phyloP scores from a whole-genome alignment of 495 filamentous ascomycete species.

The Melanomma pulvis-pyrius region DNA sequence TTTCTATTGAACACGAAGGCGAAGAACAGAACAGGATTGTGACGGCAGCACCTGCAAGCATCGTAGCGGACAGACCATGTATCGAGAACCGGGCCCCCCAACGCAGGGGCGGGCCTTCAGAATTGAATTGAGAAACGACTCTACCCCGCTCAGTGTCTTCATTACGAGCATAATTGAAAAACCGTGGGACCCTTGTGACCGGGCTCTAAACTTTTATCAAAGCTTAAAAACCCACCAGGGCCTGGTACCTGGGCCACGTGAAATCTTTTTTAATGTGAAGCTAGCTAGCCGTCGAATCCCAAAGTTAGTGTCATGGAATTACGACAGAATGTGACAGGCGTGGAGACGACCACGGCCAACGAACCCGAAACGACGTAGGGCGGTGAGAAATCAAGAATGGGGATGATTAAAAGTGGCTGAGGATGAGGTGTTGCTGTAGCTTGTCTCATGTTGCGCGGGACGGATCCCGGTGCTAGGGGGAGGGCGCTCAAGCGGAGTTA shows the following conservation, averaged over 20 bases:
- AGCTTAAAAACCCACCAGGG: not conserved
- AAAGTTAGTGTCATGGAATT: not conserved
- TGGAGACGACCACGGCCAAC: not conserved
- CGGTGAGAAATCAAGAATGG: not conserved
- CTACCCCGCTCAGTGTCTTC: not conserved
- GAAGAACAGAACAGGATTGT: not conserved
- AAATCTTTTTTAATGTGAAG: not conserved
- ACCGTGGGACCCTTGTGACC: not conserved
- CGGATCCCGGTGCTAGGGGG: not conserved
- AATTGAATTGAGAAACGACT: constrained; percentile 26
- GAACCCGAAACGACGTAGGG: not conserved
- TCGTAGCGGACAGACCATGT: constrained; percentile 14
- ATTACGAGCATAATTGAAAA: not conserved
- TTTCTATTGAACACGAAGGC: constrained; percentile 1
- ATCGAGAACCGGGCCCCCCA: constrained; percentile 1
- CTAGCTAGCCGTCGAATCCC: not conserved
- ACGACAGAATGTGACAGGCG: not conserved
- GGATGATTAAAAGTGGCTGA: not conserved
- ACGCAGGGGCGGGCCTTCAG: constrained; percentile 7
- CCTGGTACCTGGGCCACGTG: not conserved
- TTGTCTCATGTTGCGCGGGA: constrained; percentile 19
- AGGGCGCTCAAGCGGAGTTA: not conserved
- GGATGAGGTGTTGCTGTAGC: constrained; percentile 9
- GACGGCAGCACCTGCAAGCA: not conserved
- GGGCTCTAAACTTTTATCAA: not conserved